phyloP scores from a whole-genome alignment of 2,329 filamentous ascomycete genomes.

The Colletotrichum tamarilloi region DNA sequence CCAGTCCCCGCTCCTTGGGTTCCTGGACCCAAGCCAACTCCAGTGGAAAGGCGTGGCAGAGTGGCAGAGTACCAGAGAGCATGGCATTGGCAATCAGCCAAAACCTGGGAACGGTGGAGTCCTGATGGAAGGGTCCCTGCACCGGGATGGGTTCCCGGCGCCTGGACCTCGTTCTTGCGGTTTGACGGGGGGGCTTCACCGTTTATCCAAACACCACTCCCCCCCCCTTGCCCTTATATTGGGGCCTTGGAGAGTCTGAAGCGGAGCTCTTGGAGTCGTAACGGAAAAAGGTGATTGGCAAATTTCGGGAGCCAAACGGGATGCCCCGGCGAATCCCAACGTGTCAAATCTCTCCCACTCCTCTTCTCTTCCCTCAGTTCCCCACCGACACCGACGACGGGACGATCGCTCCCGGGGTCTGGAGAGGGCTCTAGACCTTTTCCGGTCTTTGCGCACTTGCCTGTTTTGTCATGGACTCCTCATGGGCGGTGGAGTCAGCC shows the following conservation, averaged over 20 bases:
- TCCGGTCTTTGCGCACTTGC: background rate
- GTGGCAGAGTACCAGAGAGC: background rate
- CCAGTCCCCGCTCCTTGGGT: background rate
- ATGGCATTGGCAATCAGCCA: background rate
- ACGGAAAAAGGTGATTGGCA: slow-evolving; percentile 2
- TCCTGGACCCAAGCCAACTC: slow-evolving; percentile 15
- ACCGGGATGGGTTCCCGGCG: slow-evolving; percentile 20
- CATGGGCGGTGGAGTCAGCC: slow-evolving; percentile 1
- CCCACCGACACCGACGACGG: slow-evolving; percentile 4
- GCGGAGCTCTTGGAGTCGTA: background rate
- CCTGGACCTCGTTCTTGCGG: slow-evolving; percentile 8
- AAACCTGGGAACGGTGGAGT: background rate
- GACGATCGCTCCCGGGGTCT: slow-evolving; percentile 31
- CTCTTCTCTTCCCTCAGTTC: background rate
- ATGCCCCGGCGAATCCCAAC: slow-evolving; percentile 25
- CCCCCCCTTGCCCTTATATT: background rate
- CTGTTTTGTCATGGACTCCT: background rate
- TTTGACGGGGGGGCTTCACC: background rate
- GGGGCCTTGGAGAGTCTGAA: background rate
- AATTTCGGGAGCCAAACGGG: slow-evolving; percentile 18
- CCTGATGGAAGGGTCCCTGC: slow-evolving; percentile 7
- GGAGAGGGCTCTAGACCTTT: slow-evolving; percentile 14
- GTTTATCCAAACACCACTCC: background rate
- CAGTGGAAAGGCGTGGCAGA: too few relatives aligned
- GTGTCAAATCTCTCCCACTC: slow-evolving; percentile 13